A percentile compares a stretch with the other conserved stretches of the same genome.
phyloP scores from a whole-genome alignment of 1,284 basidiomycete genomes.

The Sparassis latifolia region DNA sequence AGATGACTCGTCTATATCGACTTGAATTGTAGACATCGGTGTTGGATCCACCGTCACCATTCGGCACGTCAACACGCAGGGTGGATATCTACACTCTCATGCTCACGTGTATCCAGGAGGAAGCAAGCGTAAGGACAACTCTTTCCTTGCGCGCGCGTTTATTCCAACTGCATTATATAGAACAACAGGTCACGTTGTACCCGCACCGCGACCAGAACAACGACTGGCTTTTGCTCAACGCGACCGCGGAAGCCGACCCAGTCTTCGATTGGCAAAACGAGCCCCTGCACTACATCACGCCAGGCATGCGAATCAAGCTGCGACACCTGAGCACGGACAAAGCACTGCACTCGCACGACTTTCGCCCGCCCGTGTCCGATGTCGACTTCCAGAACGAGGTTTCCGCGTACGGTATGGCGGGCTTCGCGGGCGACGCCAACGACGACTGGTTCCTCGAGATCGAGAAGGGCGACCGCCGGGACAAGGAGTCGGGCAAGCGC shows the following conservation, averaged over 20 bases:
- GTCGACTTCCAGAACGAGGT: conserved; percentile 99
- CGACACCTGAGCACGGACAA: conserved; percentile 81
- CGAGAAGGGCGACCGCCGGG: conserved; percentile 57
- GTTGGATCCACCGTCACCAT: conserved; percentile 82
- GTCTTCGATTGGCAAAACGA: conserved; percentile 50
- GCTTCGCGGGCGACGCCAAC: conserved; percentile 85
- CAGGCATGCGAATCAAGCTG: conserved; percentile 76
- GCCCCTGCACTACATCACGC: conserved; percentile 60
- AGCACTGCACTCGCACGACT: conserved; percentile 90
- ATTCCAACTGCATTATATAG: conserved; percentile 31
- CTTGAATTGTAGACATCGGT: conserved; percentile 59
- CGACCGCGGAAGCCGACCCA: conserved; percentile 33
- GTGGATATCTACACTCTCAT: conserved; percentile 97
- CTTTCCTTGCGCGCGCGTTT: background rate
- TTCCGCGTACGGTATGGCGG: conserved; percentile 86
- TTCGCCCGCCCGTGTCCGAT: conserved; percentile 93
- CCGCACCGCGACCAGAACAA: conserved; percentile 67
- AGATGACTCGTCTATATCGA: no score
- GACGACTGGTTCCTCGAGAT: conserved; percentile 97
- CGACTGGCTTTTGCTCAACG: conserved; percentile 21
- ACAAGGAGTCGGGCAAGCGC: conserved; percentile 64
- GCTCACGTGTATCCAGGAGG: conserved; percentile 83
- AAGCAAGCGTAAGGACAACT: conserved; percentile 60
- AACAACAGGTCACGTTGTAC: conserved; percentile 98
- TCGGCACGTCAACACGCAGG: conserved; percentile 93